Evolutionary conservation across 2,329 filamentous ascomycete genomes (phyloP), one percentile per base, ranked within the genome.

Genomic region (Fusarium bulbicola): DNA sequence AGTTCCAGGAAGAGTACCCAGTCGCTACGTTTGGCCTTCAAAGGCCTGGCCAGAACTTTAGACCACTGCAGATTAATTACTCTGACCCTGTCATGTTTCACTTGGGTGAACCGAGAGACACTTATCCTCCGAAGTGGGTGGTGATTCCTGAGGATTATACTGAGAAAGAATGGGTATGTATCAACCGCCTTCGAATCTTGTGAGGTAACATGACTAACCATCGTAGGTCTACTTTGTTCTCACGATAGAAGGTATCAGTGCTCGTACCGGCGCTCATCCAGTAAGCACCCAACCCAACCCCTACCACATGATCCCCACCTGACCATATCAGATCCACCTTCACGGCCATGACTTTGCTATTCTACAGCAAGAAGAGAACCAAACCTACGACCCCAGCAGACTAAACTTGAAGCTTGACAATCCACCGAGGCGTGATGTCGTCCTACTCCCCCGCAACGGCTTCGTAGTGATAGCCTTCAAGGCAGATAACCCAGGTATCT

Each of bases 401-500:
- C 59, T 77, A 0, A 59, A 77, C 5, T 63, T 77, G 2, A 73
- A 50, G 7, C 57, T 76, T 7, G 68, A 76, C 56, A 88, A 88
- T 74, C 86, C 87, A 3, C 84, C 85, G 15, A 84, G 87, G 14
- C 83, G 87, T 26, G 87, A 89, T 73, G 85, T 86, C 10, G 86
- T 86, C 3, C 82, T 85, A 46, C 79, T 89, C 1, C 82, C 82
- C 1, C 73, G 65, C 4, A 74, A 75, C 14, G 85, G 86, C 0
- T 84, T 84, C 71, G 62, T 86, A 8, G 83, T 86, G 13, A 80
- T 88, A 39, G 86, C 85, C 7, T 85, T 87, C 70, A 79, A 85
- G 72, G 81, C 82, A 1, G 80, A 83, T 61, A 88, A 87, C 76
- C 84, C 86, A 3, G 86, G 86, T 1, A 77, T 79, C 3, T 87